Conservation (phyloP, 2,329 filamentous ascomycete species). For the Sporothrix euskadiensis region DNA sequence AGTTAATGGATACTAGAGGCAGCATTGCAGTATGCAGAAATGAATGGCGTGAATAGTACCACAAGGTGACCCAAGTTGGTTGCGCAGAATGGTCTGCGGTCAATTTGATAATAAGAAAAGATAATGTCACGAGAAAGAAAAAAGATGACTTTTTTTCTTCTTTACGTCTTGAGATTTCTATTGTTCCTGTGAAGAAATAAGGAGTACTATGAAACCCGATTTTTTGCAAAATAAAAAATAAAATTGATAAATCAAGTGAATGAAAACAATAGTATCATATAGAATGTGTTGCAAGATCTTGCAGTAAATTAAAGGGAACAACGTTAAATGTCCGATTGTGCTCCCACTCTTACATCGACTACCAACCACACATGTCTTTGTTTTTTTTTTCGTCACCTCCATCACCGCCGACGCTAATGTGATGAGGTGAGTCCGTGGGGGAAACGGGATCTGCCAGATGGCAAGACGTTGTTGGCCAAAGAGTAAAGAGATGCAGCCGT, state of each 20-base stretch:
- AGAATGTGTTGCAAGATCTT: background rate
- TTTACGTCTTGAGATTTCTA: background rate
- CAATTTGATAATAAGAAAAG: background rate
- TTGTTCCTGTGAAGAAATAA: too few species aligned
- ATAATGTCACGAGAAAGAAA: background rate
- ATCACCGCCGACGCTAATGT: background rate
- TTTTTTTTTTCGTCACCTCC: background rate
- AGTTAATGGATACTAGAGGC: background rate
- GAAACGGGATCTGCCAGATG: background rate
- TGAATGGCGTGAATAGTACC: background rate
- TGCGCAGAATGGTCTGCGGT: background rate
- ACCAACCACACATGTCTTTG: background rate
- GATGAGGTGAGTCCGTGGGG: background rate
- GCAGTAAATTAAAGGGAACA: background rate
- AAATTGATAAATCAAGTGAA: background rate
- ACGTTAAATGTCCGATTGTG: background rate
- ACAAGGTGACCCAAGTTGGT: background rate
- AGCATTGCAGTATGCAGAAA: background rate
- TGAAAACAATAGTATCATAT: background rate
- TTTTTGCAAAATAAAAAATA: background rate
- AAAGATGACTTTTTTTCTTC: background rate
- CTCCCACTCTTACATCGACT: background rate
- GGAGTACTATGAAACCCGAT: too few species aligned
- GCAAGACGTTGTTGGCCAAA: conserved; percentile 10
- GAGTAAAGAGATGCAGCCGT: background rate